Evolutionary conservation across 805 yeast genomes (phyloP), one percentile per base, ranked within the genome.

Genomic region (Teunomyces tritomae): DNA sequence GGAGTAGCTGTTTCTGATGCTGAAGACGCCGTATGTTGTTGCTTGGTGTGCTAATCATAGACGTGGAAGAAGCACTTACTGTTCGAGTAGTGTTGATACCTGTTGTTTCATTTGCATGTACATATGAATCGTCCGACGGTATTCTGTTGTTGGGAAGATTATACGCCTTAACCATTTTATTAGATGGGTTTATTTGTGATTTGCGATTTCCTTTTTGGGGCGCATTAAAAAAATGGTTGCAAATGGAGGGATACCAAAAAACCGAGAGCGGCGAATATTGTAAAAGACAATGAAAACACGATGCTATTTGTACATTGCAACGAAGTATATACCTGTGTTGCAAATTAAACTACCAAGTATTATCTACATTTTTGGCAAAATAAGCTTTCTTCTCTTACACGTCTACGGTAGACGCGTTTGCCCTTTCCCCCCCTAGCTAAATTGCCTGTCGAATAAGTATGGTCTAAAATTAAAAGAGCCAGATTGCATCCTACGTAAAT

Each of bases 41-140:
- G 54, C 76, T 71, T 26, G 76, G 77, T 0, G 76, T 70, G 50
- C 74, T 66, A 37, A 72, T 58, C 51, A 70, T 63, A 5, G 74
- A 68, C 2, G 68, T 57, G 6, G 75, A 70, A 3, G 73, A 62
- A 10, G 73, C 67, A 41, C 68, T 62, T 10, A 69, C 61, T 1
- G 73, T 67, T 20, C 76, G 56, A 33, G 64, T 68, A 29, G 47
- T 36, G 46, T 57, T 50, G 46, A 50, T 43, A 9, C 57, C 46
- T 28, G 48, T 29, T 11, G 34, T 26, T 7, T 40, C 43, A n/a
- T 37, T 37, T 4, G 29, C 40, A 37, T 37, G 40, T 20, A 9
- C 28, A 26, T 37, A 37, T 28, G 40, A 37, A 26, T 37, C 40
- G 29, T 37, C 40, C n/a, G 49, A 43, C 24, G 40, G 39, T 24